Percentiles rank a stretch among this genome's conserved stretches.
phyloP scores from a whole-genome alignment of 306 rosid genomes.

The Dalbergia cultrata region DNA sequence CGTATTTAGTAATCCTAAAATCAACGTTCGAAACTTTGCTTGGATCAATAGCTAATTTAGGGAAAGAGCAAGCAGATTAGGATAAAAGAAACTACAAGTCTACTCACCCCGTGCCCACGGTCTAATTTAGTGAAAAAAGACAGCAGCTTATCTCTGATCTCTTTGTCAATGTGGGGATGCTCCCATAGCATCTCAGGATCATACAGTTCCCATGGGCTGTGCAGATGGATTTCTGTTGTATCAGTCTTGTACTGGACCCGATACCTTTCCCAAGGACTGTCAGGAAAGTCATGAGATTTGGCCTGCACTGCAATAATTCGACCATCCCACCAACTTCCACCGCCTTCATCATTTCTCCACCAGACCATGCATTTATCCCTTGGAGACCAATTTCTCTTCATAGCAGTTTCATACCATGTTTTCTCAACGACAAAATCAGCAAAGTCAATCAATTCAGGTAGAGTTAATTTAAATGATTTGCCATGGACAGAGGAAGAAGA shows the following conservation, averaged over 20 bases:
- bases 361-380: constrained; percentile 83
- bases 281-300: constrained; percentile 72
- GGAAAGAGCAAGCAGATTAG: background rate
- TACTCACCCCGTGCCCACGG: constrained; percentile 56
- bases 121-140: constrained; percentile 61
- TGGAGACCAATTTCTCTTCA: constrained; percentile 73
- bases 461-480: constrained; percentile 61
- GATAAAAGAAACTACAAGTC: constrained; percentile 33
- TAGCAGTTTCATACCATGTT: constrained; percentile 73
- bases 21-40: constrained; percentile 16
- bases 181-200: constrained; percentile 65
- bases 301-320: constrained; percentile 58
- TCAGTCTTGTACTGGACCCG: constrained; percentile 62
- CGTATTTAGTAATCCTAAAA: constrained; percentile 17
- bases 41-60: constrained; percentile 18
- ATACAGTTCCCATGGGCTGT: constrained; percentile 89
- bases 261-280: constrained; percentile 90
- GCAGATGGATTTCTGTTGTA: constrained; percentile 56
- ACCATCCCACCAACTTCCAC: constrained; percentile 85
- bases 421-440: constrained; percentile 89
- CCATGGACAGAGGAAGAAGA: constrained; percentile 60
- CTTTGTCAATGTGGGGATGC: constrained; percentile 67
- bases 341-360: constrained; percentile 74
- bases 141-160: constrained; percentile 74
- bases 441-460: constrained; percentile 76